Evolutionary conservation across 805 yeast genomes (phyloP).

Genomic region (Yamadazyma laniorum): DNA sequence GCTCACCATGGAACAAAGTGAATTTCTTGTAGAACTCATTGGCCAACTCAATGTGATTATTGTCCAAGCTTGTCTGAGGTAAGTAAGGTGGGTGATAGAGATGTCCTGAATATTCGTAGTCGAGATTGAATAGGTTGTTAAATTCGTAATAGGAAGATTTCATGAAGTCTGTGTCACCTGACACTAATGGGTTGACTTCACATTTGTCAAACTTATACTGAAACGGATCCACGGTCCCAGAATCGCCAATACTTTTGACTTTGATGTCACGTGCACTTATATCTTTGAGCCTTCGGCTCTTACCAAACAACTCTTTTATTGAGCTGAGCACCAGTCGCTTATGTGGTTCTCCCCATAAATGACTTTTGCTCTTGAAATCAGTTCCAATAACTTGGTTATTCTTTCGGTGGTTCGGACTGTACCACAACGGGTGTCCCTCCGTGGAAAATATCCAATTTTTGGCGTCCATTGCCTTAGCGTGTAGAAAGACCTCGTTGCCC

Average conservation of each 20-base stretch:
- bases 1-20: constrained; percentile 19
- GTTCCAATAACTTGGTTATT: constrained; percentile 4
- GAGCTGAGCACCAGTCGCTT: background rate
- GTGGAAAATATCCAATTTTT: constrained; percentile 69
- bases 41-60: constrained; percentile 30
- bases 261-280: constrained; percentile 2
- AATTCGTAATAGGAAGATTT: constrained; percentile 39
- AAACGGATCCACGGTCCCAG: constrained; percentile 1
- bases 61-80: constrained; percentile 18
- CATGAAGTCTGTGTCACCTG: constrained; percentile 17
- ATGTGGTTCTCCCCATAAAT: background rate
- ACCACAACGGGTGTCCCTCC: constrained; percentile 92
- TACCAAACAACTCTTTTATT: constrained; percentile 1
- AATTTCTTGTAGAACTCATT: constrained; percentile 25
- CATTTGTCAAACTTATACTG: constrained; percentile 22
- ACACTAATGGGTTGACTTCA: constrained; percentile 27
- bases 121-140: constrained; percentile 45
- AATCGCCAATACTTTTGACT: background rate
- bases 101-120: constrained; percentile 37
- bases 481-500: constrained; percentile 46
- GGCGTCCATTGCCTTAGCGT: constrained; percentile 25
- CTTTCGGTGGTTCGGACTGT: constrained; percentile 29
- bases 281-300: background rate
- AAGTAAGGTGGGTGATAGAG: constrained; percentile 44
- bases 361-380: background rate